Evolutionary conservation across 257 asterid genomes (phyloP).

Genomic region (Solanum appendiculatum): DNA sequence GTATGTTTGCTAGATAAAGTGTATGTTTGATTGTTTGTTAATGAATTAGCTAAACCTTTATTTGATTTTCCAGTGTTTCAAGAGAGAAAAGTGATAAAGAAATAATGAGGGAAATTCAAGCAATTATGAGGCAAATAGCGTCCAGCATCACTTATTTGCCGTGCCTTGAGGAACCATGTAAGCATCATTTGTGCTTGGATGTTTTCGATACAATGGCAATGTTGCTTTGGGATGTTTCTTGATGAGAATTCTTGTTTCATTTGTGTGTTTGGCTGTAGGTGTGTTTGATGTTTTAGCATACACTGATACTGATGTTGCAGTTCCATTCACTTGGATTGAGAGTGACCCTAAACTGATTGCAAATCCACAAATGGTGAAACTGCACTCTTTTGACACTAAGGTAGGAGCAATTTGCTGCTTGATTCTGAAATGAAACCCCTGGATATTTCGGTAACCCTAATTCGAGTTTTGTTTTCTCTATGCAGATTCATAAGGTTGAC

Average conservation of each 20-base stretch:
- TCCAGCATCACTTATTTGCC: slow-evolving; percentile 96
- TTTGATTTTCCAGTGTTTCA: slow-evolving; percentile 34
- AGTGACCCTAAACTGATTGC: slow-evolving; percentile 90
- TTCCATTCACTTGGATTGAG: slow-evolving; percentile 91
- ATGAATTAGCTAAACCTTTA: neutral
- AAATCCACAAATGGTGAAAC: slow-evolving; percentile 93
- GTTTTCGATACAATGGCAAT: neutral
- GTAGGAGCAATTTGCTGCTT: slow-evolving; percentile 16
- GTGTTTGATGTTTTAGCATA: slow-evolving; percentile 83
- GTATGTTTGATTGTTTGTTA: neutral
- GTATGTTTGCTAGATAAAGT: neutral
- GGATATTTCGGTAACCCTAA: neutral
- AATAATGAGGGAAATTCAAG: slow-evolving; percentile 96
- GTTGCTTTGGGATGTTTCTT: neutral
- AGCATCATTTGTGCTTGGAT: slow-evolving; percentile 3
- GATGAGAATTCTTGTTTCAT: neutral
- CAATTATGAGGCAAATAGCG: slow-evolving; percentile 93
- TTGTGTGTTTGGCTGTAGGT: slow-evolving; percentile 28
- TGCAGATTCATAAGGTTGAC: slow-evolving; percentile 97
- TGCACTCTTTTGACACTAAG: slow-evolving; percentile 93
- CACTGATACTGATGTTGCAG: slow-evolving; percentile 70
- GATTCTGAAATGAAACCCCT: neutral
- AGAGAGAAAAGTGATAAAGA: slow-evolving; percentile 94
- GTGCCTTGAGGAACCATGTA: slow-evolving; percentile 91
- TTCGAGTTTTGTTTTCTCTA: neutral